Evolutionary conservation across 2,329 filamentous ascomycete species (phyloP).

Genomic region (Sarocladium oryzae): DNA sequence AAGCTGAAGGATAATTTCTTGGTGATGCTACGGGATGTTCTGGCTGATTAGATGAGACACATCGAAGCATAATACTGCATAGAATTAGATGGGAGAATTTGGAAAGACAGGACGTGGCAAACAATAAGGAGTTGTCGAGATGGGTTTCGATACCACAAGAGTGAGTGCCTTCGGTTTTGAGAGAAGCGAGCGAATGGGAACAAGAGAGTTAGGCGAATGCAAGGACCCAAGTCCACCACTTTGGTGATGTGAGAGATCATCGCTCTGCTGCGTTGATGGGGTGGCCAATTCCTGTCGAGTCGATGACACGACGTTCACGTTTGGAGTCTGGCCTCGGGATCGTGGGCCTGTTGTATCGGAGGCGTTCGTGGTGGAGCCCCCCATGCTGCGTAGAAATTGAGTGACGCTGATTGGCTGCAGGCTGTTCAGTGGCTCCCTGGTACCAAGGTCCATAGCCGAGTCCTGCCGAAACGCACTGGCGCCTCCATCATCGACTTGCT

Average conservation of each 20-base stretch:
- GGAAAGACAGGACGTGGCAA: too few species aligned
- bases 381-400: slow-evolving; percentile 7
- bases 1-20: slow-evolving; percentile 77
- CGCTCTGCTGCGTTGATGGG: too few species aligned
- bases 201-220: too few species aligned
- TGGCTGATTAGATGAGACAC: slow-evolving; percentile 55
- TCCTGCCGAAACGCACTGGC: slow-evolving; percentile 6
- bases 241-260: too few species aligned
- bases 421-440: not conserved
- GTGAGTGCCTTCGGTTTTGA: too few species aligned
- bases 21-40: slow-evolving; percentile 71
- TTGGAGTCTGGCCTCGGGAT: not conserved
- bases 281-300: too few species aligned
- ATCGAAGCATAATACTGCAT: not conserved
- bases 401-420: not conserved
- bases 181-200: too few species aligned
- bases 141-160: not conserved
- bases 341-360: not conserved
- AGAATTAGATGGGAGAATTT: slow-evolving; percentile 7
- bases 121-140: not conserved
- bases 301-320: slow-evolving; percentile 5
- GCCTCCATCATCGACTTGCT: slow-evolving; percentile 7
- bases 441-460: slow-evolving; percentile 5
- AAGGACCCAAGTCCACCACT: too few species aligned
- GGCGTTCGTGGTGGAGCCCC: not conserved